Evolutionary conservation across 2,329 filamentous ascomycete species (phyloP).

Genomic region (Clarireedia monteithiana): DNA sequence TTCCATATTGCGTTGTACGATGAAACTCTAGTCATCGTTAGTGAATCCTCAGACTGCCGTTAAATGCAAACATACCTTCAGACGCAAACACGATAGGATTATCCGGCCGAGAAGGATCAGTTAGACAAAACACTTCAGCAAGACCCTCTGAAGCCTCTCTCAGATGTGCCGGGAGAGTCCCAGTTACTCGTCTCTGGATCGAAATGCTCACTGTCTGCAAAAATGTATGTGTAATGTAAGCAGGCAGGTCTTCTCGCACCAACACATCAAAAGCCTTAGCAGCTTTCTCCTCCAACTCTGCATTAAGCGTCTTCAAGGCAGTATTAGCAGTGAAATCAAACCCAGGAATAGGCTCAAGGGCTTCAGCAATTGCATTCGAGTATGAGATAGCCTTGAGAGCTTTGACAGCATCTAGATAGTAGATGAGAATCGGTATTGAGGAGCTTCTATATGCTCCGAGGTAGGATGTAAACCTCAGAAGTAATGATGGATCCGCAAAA

Average conservation of each 20-base stretch:
- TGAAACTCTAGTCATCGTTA: slow-evolving; percentile 52
- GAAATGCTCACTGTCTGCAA: slow-evolving; percentile 62
- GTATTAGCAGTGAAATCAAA: slow-evolving; percentile 46
- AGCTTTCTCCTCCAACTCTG: slow-evolving; percentile 53
- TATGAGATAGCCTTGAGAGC: slow-evolving; percentile 64
- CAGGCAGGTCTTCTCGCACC: slow-evolving; percentile 60
- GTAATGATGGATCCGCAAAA: slow-evolving; percentile 53
- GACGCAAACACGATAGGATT: slow-evolving; percentile 74
- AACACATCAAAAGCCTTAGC: slow-evolving; percentile 57
- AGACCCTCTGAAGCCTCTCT: slow-evolving; percentile 65
- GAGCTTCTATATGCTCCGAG: slow-evolving; percentile 50
- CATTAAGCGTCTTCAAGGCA: slow-evolving; percentile 47
- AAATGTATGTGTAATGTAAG: slow-evolving; percentile 63
- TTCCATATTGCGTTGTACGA: slow-evolving; percentile 66
- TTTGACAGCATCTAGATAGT: slow-evolving; percentile 66
- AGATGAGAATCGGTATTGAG: slow-evolving; percentile 58
- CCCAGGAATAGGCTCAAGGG: slow-evolving; percentile 47
- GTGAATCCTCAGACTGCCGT: neutral
- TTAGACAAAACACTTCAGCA: slow-evolving; percentile 70
- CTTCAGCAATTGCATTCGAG: slow-evolving; percentile 58
- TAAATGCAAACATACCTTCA: slow-evolving; percentile 44
- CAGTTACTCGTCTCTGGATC: slow-evolving; percentile 59
- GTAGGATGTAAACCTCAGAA: slow-evolving; percentile 61
- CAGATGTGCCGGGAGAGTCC: slow-evolving; percentile 55
- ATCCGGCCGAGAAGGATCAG: slow-evolving; percentile 63